phyloP scores from a whole-genome alignment of 306 rosid genomes.

The Quercus engelmannii region DNA sequence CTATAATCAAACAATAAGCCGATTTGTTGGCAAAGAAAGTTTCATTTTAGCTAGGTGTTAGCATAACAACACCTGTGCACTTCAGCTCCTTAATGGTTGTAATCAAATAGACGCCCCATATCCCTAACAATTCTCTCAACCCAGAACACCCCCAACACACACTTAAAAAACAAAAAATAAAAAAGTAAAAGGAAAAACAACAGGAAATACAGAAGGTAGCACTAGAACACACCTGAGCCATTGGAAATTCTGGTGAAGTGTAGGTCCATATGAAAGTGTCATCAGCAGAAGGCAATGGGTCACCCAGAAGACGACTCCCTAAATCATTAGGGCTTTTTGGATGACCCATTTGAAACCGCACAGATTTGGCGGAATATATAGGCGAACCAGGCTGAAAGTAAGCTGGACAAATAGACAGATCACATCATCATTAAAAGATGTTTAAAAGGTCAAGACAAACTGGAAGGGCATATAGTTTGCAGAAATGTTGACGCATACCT shows the following conservation, averaged over 20 bases:
- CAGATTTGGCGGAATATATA: constrained; percentile 71
- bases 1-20: neutral
- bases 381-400: constrained; percentile 65
- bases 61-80: neutral
- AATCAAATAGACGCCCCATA: neutral
- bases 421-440: constrained; percentile 17
- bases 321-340: constrained; percentile 26
- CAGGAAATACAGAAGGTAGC: constrained; percentile 10
- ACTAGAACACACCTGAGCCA: constrained; percentile 57
- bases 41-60: neutral
- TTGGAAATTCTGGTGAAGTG: constrained; percentile 74
- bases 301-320: neutral
- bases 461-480: constrained; percentile 9
- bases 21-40: neutral
- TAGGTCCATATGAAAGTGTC: constrained; percentile 70
- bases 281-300: constrained; percentile 21
- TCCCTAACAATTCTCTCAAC: neutral
- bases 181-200: neutral
- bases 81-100: neutral
- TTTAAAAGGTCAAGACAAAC: constrained; percentile 1
- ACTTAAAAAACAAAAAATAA: neutral
- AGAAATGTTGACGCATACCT: constrained; percentile 43
- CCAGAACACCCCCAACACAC: no score
- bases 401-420: constrained; percentile 42
- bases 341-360: constrained; percentile 79